Evolutionary conservation across 768 basidiomycete species (phyloP).

Genomic region (Pleurotus citrinopileatus): DNA sequence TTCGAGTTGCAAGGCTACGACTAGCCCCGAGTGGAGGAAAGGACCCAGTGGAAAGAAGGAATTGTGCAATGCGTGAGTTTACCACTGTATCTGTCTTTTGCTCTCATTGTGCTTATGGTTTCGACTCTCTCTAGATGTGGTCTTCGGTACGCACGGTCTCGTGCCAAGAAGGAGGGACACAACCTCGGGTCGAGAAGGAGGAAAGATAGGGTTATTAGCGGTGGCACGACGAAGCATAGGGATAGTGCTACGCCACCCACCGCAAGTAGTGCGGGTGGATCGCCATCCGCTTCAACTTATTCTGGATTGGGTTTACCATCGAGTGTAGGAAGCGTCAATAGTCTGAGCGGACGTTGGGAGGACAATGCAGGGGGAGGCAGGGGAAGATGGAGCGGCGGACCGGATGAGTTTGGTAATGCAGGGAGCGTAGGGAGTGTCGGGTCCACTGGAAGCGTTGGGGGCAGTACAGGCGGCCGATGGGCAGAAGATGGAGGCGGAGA

Average conservation of each 20-base stretch:
- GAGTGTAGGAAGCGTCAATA: slow-evolving; percentile 29
- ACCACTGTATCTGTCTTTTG: slow-evolving; percentile 12
- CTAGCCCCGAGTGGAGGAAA: slow-evolving; percentile 90
- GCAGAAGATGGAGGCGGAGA: neutral
- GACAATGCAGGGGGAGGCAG: slow-evolving; percentile 24
- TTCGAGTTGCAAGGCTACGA: slow-evolving; percentile 76
- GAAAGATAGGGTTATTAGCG: slow-evolving; percentile 52
- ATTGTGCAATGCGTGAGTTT: slow-evolving; percentile 84
- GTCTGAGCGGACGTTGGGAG: slow-evolving; percentile 47
- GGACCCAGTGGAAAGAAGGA: slow-evolving; percentile 90
- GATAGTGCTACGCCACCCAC: slow-evolving; percentile 40
- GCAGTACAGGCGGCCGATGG: neutral
- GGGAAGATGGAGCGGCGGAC: slow-evolving; percentile 11
- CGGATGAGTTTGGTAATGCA: neutral
- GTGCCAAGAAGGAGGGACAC: slow-evolving; percentile 84
- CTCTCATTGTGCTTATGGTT: slow-evolving; percentile 10
- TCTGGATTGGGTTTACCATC: neutral
- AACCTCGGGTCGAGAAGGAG: slow-evolving; percentile 52
- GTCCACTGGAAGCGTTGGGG: neutral
- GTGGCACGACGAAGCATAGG: slow-evolving; percentile 29
- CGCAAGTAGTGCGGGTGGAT: slow-evolving; percentile 4
- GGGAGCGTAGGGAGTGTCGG: no score
- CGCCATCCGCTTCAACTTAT: slow-evolving; percentile 28
- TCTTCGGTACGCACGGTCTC: slow-evolving; percentile 80
- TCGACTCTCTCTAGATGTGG: slow-evolving; percentile 61